phyloP scores from a whole-genome alignment of 257 asterid genomes.

The Agastache rugosa region DNA sequence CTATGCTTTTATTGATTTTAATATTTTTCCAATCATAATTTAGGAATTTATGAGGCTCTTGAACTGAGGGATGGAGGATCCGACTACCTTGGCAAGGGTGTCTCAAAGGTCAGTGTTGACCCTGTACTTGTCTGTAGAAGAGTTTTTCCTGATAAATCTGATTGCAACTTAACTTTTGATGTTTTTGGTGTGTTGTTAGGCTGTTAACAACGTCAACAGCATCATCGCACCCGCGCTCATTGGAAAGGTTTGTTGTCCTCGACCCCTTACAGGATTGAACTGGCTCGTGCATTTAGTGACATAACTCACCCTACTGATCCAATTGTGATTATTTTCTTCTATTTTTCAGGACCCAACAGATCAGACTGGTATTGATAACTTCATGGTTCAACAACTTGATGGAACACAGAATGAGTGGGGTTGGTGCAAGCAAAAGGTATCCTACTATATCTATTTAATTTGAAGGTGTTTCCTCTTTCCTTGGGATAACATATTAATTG shows the following conservation, averaged over 20 bases:
- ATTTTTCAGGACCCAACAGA: constrained; percentile 81
- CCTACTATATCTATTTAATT: not conserved
- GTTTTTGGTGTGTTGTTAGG: constrained; percentile 45
- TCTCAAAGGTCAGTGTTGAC: constrained; percentile 67
- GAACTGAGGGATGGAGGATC: constrained; percentile 98
- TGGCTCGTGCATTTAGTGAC: not conserved
- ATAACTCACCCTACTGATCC: constrained; percentile 1
- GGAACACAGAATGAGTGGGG: constrained; percentile 99
- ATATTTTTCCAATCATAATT: not conserved
- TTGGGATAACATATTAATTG: not conserved
- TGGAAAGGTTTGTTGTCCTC: constrained; percentile 75
- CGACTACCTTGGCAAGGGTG: constrained; percentile 98
- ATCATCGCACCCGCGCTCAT: constrained; percentile 89
- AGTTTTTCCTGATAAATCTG: not conserved
- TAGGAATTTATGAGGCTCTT: constrained; percentile 97
- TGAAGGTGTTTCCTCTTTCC: not conserved
- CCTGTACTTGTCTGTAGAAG: not conserved
- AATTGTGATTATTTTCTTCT: constrained; percentile 17
- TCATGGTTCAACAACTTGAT: constrained; percentile 95
- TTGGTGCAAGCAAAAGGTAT: constrained; percentile 99
- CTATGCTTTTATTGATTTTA: not conserved
- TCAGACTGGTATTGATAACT: constrained; percentile 82
- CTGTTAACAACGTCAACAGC: constrained; percentile 86
- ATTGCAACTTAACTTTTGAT: constrained; percentile 16
- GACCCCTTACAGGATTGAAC: not conserved